Evolutionary conservation across 345 rosid species (phyloP).

Genomic region (Tarenaya hassleriana): DNA sequence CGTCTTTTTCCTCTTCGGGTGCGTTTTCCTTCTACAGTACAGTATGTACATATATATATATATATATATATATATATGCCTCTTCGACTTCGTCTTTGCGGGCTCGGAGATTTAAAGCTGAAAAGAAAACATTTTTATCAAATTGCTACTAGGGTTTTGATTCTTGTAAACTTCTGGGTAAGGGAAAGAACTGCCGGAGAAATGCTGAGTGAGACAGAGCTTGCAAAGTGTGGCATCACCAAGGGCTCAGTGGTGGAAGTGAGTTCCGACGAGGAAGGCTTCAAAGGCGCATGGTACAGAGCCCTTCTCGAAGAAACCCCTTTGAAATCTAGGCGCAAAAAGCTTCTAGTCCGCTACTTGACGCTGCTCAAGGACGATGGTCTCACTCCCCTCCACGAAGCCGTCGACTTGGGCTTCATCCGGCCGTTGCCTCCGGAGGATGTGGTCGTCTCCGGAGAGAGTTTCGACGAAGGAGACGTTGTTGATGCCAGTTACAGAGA

Average conservation of each 20-base stretch:
- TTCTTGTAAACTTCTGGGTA: no score
- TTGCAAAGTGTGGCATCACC: no score
- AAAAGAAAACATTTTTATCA: no score
- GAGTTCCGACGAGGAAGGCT: slow-evolving; percentile 46
- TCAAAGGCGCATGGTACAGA: slow-evolving; percentile 46
- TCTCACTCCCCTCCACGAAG: slow-evolving; percentile 30
- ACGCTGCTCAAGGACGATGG: slow-evolving; percentile 31
- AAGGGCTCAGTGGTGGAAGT: slow-evolving; percentile 37
- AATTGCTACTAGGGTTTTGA: no score
- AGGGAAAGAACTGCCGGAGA: no score
- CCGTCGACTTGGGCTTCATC: slow-evolving; percentile 31
- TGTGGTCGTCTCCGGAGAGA: background rate
- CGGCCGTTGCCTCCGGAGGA: slow-evolving; percentile 48
- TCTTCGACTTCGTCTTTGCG: no score
- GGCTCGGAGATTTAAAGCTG: no score
- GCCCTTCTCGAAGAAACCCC: slow-evolving; percentile 41
- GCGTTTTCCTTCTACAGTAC: no score
- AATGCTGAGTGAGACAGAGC: no score
- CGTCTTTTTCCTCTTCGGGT: no score
- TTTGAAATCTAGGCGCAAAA: slow-evolving; percentile 25
- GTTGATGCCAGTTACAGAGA: slow-evolving; percentile 38
- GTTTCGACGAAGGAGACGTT: slow-evolving; percentile 25
- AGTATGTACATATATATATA: no score
- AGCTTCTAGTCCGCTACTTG: slow-evolving; percentile 36
- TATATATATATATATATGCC: no score